Base-by-base conservation (phyloP, 257 asterid genomes). In the Lantana camara region DNA sequence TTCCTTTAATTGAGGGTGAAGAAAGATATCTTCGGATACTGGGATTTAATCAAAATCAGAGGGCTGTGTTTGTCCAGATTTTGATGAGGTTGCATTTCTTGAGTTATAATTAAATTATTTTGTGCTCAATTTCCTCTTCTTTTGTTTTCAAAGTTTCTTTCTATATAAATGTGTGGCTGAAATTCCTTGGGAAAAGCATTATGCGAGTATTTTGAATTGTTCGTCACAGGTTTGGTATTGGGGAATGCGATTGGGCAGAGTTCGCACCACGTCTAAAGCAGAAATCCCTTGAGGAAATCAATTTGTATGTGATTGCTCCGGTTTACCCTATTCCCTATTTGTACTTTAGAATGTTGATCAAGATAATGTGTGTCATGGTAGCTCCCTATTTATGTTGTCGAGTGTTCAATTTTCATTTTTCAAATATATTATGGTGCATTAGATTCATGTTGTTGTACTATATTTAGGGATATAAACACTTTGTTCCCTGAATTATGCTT, bases 1-100 rank as follows among this genome's bases (percentile, higher is more conserved):
- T 79, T 67, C 99, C 99, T 68, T 77, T 90, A 73, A 87, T 93
- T 97, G 99, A 90, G 83, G 97, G 99, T 17, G 96, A 93, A 84
- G 98, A 96, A 53, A 84, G 83, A 77, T 84, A 90, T 58, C 84
- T 89, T 65, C 85, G 97, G 32, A 91, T 93, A 38, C 66, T 84
- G 73, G 98, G 98, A 29, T 93, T 93, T 73, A 93, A 89, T 76
- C 98, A 89, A 70, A 87, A 59, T 66, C 97, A 93, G 76, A 79
- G 98, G 74, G 95, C 95, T 56, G 67, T 76, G 20, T 93, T 93
- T 77, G 96, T 93, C 57, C 97, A 93, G 77, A 78, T 87, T 62
- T 67, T 93, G 77, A 93, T 90, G 97, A 90, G 97, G 97, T 90
- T 51, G 52, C 59, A 15, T 72, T 52, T 75, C 73, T 57, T 1